These are phyloP conservation scores for Quercus ilex DNA, from an alignment of 306 rosid species.

Conservation along the genomic window DNA sequence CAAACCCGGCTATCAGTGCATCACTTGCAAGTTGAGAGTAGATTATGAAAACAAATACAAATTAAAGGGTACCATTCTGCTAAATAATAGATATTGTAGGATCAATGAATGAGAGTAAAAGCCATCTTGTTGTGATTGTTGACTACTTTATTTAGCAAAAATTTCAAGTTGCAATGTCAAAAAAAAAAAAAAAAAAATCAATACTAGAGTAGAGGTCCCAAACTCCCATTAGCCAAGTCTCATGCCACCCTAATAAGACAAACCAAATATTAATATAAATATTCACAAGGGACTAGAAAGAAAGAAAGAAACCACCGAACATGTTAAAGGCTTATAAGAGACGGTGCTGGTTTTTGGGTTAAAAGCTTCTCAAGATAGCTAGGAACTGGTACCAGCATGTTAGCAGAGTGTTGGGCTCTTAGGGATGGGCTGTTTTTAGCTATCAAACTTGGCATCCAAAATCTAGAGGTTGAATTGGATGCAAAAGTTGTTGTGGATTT, in stretches of 20 bases:
- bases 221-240: conserved; percentile 10
- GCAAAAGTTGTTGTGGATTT: too few species aligned
- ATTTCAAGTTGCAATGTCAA: not conserved
- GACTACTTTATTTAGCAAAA: not conserved
- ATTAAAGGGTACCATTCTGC: not conserved
- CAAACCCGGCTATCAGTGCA: not conserved
- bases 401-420: too few species aligned
- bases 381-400: too few species aligned
- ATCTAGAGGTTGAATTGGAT: too few species aligned
- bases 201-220: not conserved
- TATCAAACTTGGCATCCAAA: too few species aligned
- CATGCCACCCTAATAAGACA: not conserved
- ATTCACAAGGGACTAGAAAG: conserved; percentile 7
- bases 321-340: too few species aligned
- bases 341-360: too few species aligned
- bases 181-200: too few species aligned
- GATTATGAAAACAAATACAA: not conserved
- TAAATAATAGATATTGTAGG: too few species aligned
- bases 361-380: too few species aligned
- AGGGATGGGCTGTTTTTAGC: too few species aligned
- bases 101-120: not conserved
- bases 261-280: conserved; percentile 24
- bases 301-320: conserved; percentile 23
- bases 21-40: not conserved
- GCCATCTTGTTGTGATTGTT: not conserved